Evolutionary conservation across 306 rosid species (phyloP).

Genomic region (Quercus engelmannii): DNA sequence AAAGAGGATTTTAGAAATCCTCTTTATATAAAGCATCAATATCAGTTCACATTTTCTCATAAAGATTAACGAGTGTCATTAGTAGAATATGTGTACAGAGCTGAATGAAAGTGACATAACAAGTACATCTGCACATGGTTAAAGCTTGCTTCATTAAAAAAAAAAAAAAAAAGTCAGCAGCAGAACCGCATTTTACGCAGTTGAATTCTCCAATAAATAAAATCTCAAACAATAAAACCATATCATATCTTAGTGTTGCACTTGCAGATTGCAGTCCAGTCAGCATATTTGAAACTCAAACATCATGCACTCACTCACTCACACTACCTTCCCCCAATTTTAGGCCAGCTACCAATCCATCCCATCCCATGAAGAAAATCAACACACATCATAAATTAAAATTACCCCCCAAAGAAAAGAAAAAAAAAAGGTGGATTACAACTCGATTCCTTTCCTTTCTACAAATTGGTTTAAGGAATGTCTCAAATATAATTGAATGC

Average conservation of each 20-base stretch:
- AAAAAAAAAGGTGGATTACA: conserved; percentile 1
- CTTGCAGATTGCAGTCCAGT: not conserved
- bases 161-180: not conserved
- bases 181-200: conserved; percentile 27
- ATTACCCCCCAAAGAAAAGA: not conserved
- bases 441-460: conserved; percentile 11
- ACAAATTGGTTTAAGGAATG: conserved; percentile 8
- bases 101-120: too few species aligned
- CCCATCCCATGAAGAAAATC: not conserved
- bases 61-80: too few species aligned
- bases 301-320: not conserved
- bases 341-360: conserved; percentile 17
- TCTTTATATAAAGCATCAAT: too few species aligned
- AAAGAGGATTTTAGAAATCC: too few species aligned
- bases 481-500: not conserved
- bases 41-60: too few species aligned
- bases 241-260: conserved; percentile 18
- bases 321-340: conserved; percentile 16
- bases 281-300: conserved; percentile 19
- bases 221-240: not conserved
- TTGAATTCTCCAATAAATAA: conserved; percentile 41
- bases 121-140: too few species aligned
- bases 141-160: too few species aligned
- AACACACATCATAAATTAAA: not conserved
- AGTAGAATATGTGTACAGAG: too few species aligned